Evolutionary conservation across 106 monocot genomes (phyloP).

Genomic region (Cymbidium sinense): DNA sequence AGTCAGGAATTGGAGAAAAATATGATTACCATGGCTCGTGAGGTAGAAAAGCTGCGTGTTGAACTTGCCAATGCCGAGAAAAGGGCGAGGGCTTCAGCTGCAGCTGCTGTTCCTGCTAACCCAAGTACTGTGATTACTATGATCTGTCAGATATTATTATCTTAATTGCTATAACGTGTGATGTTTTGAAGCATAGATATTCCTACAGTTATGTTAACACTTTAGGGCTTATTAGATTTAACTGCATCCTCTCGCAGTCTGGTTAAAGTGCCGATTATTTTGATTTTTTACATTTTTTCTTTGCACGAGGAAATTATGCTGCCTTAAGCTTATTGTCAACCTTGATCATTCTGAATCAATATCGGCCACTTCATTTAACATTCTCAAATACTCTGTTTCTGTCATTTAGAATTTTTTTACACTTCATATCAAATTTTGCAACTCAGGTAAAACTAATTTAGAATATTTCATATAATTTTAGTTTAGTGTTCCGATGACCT

Average conservation of each 20-base stretch:
- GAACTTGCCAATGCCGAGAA: slow-evolving; percentile 82
- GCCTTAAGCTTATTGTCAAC: background rate
- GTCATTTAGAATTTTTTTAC: background rate
- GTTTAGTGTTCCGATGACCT: too few species aligned
- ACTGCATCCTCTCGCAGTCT: background rate
- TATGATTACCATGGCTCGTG: slow-evolving; percentile 51
- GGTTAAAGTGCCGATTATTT: background rate
- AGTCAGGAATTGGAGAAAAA: slow-evolving; percentile 71
- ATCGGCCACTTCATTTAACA: background rate
- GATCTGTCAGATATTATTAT: background rate
- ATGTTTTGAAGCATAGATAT: background rate
- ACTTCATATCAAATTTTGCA: background rate
- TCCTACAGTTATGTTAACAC: background rate
- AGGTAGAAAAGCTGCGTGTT: slow-evolving; percentile 62
- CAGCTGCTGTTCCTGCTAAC: slow-evolving; percentile 38
- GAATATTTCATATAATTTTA: background rate
- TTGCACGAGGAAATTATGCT: too few species aligned
- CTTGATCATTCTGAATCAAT: background rate
- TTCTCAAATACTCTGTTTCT: background rate
- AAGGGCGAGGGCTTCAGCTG: slow-evolving; percentile 47
- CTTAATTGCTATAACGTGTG: background rate
- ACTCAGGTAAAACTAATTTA: background rate
- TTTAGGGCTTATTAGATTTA: background rate
- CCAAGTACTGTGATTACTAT: slow-evolving; percentile 27
- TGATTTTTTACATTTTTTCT: background rate